phyloP scores from a whole-genome alignment of 371 early-diverging fungal species.

The Nematocida ironsii region DNA sequence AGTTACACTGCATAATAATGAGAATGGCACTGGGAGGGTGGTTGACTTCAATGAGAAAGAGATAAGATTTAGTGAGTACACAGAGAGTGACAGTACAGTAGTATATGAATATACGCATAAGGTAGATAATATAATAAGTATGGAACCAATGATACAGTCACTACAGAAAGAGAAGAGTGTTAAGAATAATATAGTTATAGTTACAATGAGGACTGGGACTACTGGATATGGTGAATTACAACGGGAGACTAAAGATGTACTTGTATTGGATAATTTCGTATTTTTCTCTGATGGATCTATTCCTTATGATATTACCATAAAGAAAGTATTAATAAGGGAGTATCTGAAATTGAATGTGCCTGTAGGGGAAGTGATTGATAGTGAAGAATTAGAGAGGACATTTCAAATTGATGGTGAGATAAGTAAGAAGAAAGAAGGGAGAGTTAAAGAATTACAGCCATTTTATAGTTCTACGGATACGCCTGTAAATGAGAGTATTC shows the following conservation, averaged over 20 bases:
- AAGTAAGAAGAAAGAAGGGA: conserved; percentile 20
- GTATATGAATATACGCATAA: conserved; percentile 12
- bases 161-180: conserved; percentile 16
- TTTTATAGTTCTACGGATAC: neutral
- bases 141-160: conserved; percentile 18
- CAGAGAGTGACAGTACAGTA: conserved; percentile 24
- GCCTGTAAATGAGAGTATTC: neutral
- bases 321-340: conserved; percentile 31
- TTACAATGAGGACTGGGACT: conserved; percentile 28
- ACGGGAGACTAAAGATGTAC: neutral
- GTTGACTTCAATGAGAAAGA: conserved; percentile 23
- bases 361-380: neutral
- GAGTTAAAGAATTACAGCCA: conserved; percentile 1
- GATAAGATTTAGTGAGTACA: conserved; percentile 29
- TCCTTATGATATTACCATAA: conserved; percentile 24
- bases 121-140: conserved; percentile 1
- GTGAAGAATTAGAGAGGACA: conserved; percentile 13
- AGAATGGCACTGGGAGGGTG: conserved; percentile 15
- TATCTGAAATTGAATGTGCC: conserved; percentile 5
- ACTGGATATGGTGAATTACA: conserved; percentile 47
- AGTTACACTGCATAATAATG: neutral
- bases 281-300: conserved; percentile 46
- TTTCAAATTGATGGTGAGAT: conserved; percentile 33
- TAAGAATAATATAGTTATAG: conserved; percentile 39
- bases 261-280: conserved; percentile 15